A percentile compares a stretch with the other conserved stretches of the same genome.
Evolutionary conservation across 1,139 yeast genomes (phyloP).

Genomic region (Kurtzmaniella quercitrusa): DNA sequence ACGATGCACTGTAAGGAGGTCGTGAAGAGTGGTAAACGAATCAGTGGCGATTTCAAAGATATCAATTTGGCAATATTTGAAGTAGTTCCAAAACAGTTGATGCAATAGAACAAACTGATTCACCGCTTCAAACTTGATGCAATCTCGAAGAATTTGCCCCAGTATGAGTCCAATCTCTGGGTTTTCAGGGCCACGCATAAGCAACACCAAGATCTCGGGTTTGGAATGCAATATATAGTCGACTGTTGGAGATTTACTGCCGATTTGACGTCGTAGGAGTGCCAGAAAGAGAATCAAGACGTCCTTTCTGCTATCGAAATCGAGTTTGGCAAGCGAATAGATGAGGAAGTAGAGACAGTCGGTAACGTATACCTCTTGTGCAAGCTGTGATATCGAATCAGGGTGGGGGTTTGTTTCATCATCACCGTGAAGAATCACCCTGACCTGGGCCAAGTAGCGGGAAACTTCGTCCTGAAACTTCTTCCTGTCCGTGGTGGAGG

Average conservation of each 20-base stretch:
- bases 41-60: constrained; percentile 90
- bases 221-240: constrained; percentile 64
- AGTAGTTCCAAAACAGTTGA: constrained; percentile 74
- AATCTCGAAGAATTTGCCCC: constrained; percentile 81
- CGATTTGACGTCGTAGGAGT: constrained; percentile 74
- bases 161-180: constrained; percentile 70
- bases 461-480: constrained; percentile 74
- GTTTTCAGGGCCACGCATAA: constrained; percentile 67
- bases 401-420: constrained; percentile 67
- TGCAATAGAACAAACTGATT: constrained; percentile 52
- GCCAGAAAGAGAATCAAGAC: constrained; percentile 71
- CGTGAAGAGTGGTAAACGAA: constrained; percentile 73
- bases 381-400: constrained; percentile 67
- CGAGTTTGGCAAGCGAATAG: constrained; percentile 56
- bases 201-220: constrained; percentile 59
- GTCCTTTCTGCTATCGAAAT: constrained; percentile 87
- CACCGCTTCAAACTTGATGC: constrained; percentile 74
- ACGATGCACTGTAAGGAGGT: constrained; percentile 66
- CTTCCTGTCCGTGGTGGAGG: constrained; percentile 49
- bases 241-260: constrained; percentile 77
- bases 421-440: constrained; percentile 69
- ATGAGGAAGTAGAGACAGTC: constrained; percentile 66
- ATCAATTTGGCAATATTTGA: constrained; percentile 69
- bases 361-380: constrained; percentile 71
- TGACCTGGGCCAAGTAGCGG: constrained; percentile 63